These are phyloP conservation scores for Meyerozyma guilliermondii DNA, from an alignment of 1,139 yeast species.

Conservation along the genomic window DNA sequence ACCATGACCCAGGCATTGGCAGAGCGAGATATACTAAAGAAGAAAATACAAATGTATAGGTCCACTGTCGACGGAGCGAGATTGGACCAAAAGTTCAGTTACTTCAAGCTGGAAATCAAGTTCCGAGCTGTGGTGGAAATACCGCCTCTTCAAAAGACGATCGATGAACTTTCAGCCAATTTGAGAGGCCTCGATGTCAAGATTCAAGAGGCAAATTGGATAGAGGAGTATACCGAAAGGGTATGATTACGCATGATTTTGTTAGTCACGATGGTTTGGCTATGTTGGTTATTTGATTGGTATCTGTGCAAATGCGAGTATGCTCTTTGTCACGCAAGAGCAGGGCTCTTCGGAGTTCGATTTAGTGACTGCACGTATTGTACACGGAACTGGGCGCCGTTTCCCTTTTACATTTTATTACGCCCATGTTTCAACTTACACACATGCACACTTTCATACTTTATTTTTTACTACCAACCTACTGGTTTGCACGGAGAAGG, in stretches of 20 bases:
- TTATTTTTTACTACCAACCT: not conserved
- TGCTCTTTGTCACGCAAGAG: not conserved
- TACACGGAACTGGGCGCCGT: not conserved
- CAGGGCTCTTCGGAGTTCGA: not conserved
- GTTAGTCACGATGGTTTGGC: no score
- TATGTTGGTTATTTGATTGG: not conserved
- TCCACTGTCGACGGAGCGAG: slow-evolving; percentile 5
- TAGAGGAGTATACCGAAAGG: not conserved
- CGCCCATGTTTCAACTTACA: not conserved
- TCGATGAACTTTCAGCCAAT: slow-evolving; percentile 7
- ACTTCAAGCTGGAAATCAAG: slow-evolving; percentile 12
- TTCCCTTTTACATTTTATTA: not conserved
- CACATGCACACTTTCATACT: not conserved
- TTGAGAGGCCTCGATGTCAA: slow-evolving; percentile 11
- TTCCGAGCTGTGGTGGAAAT: slow-evolving; percentile 8
- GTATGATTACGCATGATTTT: no score
- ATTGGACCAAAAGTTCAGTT: slow-evolving; percentile 8
- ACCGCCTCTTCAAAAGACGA: slow-evolving; percentile 5
- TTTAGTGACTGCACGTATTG: not conserved
- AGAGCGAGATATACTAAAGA: slow-evolving; percentile 10
- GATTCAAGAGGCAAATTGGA: slow-evolving; percentile 15
- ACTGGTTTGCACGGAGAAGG: slow-evolving; percentile 1
- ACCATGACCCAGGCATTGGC: slow-evolving; percentile 13
- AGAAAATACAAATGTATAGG: slow-evolving; percentile 6
- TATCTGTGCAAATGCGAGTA: not conserved